phyloP scores from a whole-genome alignment of 208 protist genomes.

The Trypanosoma lewisi region DNA sequence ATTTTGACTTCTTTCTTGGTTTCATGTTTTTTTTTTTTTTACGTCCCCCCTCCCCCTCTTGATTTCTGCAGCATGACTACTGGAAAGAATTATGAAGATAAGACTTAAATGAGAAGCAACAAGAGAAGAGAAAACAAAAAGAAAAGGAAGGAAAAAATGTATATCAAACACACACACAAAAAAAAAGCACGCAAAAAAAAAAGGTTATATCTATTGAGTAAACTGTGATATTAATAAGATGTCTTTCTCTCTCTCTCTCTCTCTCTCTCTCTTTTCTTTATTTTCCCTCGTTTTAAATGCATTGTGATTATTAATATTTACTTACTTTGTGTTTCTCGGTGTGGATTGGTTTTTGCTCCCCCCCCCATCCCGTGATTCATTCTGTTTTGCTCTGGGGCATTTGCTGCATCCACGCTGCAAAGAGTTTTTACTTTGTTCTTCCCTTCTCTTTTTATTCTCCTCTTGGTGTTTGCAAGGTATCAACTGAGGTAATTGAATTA shows the following conservation, averaged over 20 bases:
- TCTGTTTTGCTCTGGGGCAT: background rate
- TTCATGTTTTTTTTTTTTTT: too few relatives aligned
- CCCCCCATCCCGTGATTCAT: too few relatives aligned
- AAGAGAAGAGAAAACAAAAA: background rate
- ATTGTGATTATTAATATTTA: background rate
- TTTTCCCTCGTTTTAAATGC: background rate
- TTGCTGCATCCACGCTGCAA: background rate
- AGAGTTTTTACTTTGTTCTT: background rate
- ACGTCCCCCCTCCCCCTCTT: too few relatives aligned
- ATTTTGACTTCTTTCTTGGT: too few relatives aligned
- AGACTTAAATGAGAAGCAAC: background rate
- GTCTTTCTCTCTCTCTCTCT: slow-evolving; percentile 7
- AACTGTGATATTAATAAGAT: background rate
- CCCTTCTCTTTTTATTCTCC: background rate
- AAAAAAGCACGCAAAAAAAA: background rate
- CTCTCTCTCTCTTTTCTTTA: slow-evolving; percentile 13
- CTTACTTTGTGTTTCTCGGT: slow-evolving; percentile 13
- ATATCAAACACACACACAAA: background rate
- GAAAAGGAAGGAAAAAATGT: background rate
- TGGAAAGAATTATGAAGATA: background rate
- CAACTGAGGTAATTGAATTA: slow-evolving; percentile 3
- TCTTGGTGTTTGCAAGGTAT: background rate
- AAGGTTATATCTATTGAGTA: background rate
- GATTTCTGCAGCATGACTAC: too few relatives aligned
- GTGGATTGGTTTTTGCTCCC: background rate